Evolutionary conservation across 2,329 filamentous ascomycete species (phyloP), one percentile per base, ranked within the genome.

Genomic region (Fulvia fulva): DNA sequence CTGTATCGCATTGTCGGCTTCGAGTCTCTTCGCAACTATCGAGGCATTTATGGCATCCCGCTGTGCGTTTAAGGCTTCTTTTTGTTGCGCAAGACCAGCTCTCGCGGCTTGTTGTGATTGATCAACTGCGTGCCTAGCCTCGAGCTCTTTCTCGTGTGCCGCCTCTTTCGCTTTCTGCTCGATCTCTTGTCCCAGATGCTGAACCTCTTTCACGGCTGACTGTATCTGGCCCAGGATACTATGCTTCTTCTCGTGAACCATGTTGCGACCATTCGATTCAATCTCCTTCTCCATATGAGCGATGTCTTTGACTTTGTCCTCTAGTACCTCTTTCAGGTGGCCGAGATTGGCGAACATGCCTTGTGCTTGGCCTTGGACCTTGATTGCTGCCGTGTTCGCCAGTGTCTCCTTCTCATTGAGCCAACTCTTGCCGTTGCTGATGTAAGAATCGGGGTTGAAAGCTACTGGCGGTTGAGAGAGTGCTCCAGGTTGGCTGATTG

Each of bases 241-340:
- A 34, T 58, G 47, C 26, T 59, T 60, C 55, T 60, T 63, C 53
- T 63, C 63, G 9, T 59, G 44, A 2, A 54, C 55, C 58, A 63
- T 61, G 3, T 51, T 41, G 8, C 49, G 54, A 12, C 63, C 61
- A 47, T 57, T 53, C 8, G 56, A 37, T 34, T 62, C 63, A 11
- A 65, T 61, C 32, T 63, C 63, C 21, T 65, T 63, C 59, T 65
- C 59, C 63, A 62, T 56, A 21, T 60, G 56, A 16, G 58, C 58
- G 21, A 65, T 49, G 14, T 63, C 63, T 19, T 62, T 60, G n/a
- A 63, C 34, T 45, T 59, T 63, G 4, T 63, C 53, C 34, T 63
- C 63, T 2, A 63, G 46, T 32, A 57, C 58, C 3, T 59, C 55
- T 45, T 63, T 62, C 21, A 65, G 47, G 11, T 57, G 56, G 19